Percentiles rank a stretch among this genome's conserved stretches.
These are phyloP conservation scores for Recurvomyces mirabilis DNA, from an alignment of 495 filamentous ascomycete genomes.

Conservation along the genomic window DNA sequence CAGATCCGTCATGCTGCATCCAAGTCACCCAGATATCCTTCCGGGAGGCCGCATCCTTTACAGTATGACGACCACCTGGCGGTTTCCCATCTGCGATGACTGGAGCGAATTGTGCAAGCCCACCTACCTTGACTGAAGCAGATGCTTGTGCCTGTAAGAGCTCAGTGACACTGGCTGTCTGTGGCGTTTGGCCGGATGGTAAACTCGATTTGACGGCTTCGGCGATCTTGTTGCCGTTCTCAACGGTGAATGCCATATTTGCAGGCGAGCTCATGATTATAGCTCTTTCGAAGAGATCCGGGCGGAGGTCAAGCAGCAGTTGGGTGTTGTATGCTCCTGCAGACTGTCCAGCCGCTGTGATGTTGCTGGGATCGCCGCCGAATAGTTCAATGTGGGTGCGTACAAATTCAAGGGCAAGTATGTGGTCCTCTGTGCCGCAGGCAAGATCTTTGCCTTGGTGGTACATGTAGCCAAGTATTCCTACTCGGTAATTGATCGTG, in stretches of 20 bases:
- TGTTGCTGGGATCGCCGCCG: conserved; percentile 17
- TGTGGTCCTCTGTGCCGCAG: conserved; percentile 13
- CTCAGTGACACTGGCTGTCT: neutral
- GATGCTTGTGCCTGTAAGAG: neutral
- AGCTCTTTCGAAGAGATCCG: neutral
- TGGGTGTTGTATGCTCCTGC: conserved; percentile 13
- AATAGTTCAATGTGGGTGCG: conserved; percentile 17
- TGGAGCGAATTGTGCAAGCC: neutral
- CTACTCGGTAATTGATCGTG: conserved; percentile 14
- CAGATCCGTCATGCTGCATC: conserved; percentile 1
- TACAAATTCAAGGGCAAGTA: conserved; percentile 18
- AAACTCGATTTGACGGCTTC: neutral
- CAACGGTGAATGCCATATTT: neutral
- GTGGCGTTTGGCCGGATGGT: neutral
- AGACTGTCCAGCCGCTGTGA: conserved; percentile 19
- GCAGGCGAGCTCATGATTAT: conserved; percentile 2
- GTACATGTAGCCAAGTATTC: conserved; percentile 19
- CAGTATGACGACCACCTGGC: neutral
- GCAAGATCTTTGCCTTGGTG: conserved; percentile 8
- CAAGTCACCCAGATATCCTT: conserved; percentile 5
- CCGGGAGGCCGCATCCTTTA: neutral
- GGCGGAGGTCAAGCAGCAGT: neutral
- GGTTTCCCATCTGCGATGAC: neutral
- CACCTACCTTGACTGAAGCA: neutral
- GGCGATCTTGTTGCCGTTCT: neutral